These are phyloP conservation scores for Immersiporthe knoxdaviesiana DNA, from an alignment of 2,329 filamentous ascomycete genomes.

Conservation along the genomic window DNA sequence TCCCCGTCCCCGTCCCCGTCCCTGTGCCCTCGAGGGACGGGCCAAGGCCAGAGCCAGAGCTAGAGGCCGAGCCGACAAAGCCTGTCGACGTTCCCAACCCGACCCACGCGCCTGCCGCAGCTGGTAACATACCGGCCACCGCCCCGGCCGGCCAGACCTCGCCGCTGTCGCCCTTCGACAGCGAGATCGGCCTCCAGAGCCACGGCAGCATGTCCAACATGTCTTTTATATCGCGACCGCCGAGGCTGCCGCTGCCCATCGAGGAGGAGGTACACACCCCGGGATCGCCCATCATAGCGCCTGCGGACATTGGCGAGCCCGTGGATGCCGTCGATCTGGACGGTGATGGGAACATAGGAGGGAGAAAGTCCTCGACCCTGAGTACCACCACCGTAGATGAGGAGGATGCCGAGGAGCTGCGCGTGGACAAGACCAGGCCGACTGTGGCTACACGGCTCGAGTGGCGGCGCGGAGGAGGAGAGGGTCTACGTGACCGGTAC, in stretches of 20 bases:
- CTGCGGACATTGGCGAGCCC: conserved; percentile 60
- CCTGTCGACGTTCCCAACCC: conserved; percentile 41
- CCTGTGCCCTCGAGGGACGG: conserved; percentile 13
- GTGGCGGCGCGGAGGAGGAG: conserved; percentile 80
- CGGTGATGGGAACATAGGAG: conserved; percentile 48
- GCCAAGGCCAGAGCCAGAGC: conserved; percentile 6
- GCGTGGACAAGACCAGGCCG: conserved; percentile 73
- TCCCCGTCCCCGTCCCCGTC: conserved; percentile 4
- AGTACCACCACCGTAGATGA: conserved; percentile 73
- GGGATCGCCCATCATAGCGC: conserved; percentile 83
- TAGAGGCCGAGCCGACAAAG: conserved; percentile 37
- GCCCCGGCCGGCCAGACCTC: conserved; percentile 33
- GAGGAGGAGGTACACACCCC: conserved; percentile 89
- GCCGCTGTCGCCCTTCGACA: conserved; percentile 40
- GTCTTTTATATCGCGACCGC: conserved; percentile 71
- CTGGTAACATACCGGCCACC: conserved; percentile 30
- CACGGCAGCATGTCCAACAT: conserved; percentile 65
- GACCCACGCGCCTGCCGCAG: conserved; percentile 33
- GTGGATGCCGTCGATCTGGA: conserved; percentile 60
- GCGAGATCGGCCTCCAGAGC: conserved; percentile 50
- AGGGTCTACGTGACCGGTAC: conserved; percentile 97
- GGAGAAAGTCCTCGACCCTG: conserved; percentile 60
- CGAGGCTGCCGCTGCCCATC: conserved; percentile 88
- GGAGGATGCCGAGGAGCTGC: conserved; percentile 75
- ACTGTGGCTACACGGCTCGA: conserved; percentile 84